phyloP scores from a whole-genome alignment of 441 rosid genomes.

The Erodium trifolium region DNA sequence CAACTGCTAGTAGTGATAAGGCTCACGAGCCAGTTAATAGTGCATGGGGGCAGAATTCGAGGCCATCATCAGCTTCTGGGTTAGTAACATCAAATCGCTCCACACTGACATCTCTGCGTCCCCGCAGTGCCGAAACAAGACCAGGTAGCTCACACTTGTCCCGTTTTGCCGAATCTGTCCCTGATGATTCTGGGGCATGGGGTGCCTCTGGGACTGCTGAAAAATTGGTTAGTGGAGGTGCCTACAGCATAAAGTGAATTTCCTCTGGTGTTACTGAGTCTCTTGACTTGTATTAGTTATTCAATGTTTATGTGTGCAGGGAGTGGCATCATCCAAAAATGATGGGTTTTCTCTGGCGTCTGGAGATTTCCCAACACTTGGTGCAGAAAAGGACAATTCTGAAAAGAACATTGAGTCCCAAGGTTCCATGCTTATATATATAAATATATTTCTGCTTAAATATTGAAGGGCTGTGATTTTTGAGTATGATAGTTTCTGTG shows the following conservation, averaged over 20 bases:
- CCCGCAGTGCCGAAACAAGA: slow-evolving; percentile 97
- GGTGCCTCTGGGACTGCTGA: slow-evolving; percentile 39
- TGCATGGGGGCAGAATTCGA: slow-evolving; percentile 73
- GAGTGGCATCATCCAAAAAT: slow-evolving; percentile 45
- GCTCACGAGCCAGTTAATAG: slow-evolving; percentile 45
- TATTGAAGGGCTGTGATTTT: neutral
- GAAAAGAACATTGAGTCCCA: slow-evolving; percentile 45
- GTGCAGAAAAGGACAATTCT: slow-evolving; percentile 62
- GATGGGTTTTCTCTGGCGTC: slow-evolving; percentile 77
- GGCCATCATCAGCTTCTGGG: slow-evolving; percentile 99
- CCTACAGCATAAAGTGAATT: neutral
- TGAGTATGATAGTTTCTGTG: no score
- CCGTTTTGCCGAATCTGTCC: slow-evolving; percentile 72
- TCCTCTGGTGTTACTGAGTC: slow-evolving; percentile 9
- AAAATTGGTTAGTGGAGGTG: slow-evolving; percentile 19
- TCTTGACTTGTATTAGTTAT: slow-evolving; percentile 17
- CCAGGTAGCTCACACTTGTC: slow-evolving; percentile 97
- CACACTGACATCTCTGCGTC: slow-evolving; percentile 58
- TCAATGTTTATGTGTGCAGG: slow-evolving; percentile 40
- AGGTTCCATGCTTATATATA: slow-evolving; percentile 37
- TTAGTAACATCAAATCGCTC: slow-evolving; percentile 63
- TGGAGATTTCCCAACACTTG: slow-evolving; percentile 95
- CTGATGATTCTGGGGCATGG: slow-evolving; percentile 67
- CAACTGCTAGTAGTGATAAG: slow-evolving; percentile 85
- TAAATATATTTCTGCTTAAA: neutral